A percentile compares a stretch with the other conserved stretches of the same genome.
Conservation (phyloP, 345 rosid species). For the Eucalyptus sp. region DNA sequence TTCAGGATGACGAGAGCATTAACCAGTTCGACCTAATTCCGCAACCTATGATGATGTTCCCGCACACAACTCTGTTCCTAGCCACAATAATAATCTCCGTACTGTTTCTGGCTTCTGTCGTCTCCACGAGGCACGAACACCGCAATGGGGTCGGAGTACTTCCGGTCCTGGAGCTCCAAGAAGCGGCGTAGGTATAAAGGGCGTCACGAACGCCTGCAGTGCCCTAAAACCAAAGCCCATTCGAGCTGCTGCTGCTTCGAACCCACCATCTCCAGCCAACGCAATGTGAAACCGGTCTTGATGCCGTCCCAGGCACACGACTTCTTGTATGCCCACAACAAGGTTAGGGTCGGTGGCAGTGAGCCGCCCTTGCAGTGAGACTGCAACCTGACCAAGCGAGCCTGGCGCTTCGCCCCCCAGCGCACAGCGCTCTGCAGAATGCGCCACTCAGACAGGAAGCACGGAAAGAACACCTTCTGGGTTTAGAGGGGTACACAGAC, state of each 20-base stretch:
- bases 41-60: background rate
- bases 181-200: background rate
- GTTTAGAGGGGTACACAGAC: background rate
- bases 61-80: background rate
- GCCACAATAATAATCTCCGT: background rate
- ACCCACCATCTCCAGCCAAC: background rate
- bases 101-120: background rate
- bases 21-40: background rate
- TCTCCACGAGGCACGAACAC: background rate
- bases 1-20: background rate
- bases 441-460: background rate
- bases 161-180: background rate
- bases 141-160: background rate
- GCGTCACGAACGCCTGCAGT: fast-evolving
- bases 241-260: background rate
- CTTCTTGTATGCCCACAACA: background rate
- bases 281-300: background rate
- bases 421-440: background rate
- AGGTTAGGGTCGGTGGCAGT: background rate
- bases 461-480: background rate
- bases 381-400: background rate
- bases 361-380: background rate
- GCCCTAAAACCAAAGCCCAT: background rate
- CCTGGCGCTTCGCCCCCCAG: background rate
- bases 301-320: background rate